phyloP scores from a whole-genome alignment of 176 grass and related monocot genomes.

The Luzula sylvatica region DNA sequence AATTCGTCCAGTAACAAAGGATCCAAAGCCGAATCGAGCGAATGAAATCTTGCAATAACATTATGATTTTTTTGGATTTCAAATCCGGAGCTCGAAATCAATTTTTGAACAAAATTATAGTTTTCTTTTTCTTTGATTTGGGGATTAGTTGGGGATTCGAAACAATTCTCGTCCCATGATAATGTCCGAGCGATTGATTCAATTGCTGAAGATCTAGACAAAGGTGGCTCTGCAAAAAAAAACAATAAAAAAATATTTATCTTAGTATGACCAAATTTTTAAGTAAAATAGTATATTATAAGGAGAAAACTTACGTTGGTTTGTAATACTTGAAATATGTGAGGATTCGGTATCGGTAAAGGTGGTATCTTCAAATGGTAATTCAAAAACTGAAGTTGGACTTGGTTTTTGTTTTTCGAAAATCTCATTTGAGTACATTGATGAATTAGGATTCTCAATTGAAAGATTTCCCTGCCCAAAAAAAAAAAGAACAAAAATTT shows the following conservation, averaged over 20 bases:
- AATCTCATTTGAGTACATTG: conserved; percentile 25
- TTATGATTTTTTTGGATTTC: conserved; percentile 25
- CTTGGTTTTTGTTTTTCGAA: conserved; percentile 45
- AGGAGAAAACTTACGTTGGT: conserved; percentile 37
- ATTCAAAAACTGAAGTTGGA: conserved; percentile 68
- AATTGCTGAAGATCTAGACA: conserved; percentile 29
- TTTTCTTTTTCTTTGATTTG: conserved; percentile 40
- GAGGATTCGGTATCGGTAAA: conserved; percentile 39
- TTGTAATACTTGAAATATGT: conserved; percentile 21
- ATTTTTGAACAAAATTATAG: conserved; percentile 46
- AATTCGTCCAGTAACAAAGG: conserved; percentile 53
- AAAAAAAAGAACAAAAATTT: not conserved
- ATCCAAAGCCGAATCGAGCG: conserved; percentile 48
- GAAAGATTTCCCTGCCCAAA: conserved; percentile 36
- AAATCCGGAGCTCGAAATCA: conserved; percentile 59
- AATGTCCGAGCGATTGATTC: conserved; percentile 41
- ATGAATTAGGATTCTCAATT: conserved; percentile 26
- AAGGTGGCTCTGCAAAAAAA: conserved; percentile 25
- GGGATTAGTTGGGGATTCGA: conserved; percentile 15
- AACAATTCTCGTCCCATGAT: conserved; percentile 48
- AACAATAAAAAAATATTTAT: conserved; percentile 17
- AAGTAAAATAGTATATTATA: too few relatives aligned
- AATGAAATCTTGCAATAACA: conserved; percentile 58
- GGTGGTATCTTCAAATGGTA: conserved; percentile 46
- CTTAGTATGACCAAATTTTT: not conserved